Percentiles rank a stretch among this genome's conserved stretches.
Conservation (phyloP, 768 basidiomycete genomes). For the Trametes cubensis region DNA sequence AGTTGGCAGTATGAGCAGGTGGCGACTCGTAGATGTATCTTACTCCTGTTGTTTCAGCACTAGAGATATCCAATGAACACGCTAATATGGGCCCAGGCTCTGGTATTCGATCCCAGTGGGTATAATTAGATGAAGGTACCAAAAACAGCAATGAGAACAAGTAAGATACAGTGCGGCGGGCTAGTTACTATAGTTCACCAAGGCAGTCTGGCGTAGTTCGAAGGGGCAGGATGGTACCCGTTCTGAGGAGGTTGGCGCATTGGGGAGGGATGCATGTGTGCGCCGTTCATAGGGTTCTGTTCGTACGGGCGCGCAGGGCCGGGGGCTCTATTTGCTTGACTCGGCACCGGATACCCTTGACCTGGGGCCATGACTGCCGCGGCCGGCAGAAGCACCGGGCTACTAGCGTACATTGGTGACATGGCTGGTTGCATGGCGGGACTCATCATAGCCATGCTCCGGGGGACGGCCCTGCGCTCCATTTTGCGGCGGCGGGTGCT, state of each 20-base stretch:
- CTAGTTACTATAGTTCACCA: slow-evolving; percentile 45
- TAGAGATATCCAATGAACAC: slow-evolving; percentile 18
- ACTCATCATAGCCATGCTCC: slow-evolving; percentile 61
- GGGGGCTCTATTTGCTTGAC: slow-evolving; percentile 40
- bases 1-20: slow-evolving; percentile 48
- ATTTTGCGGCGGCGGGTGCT: slow-evolving; percentile 44
- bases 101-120: slow-evolving; percentile 17
- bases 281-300: slow-evolving; percentile 10
- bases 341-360: slow-evolving; percentile 36
- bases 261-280: slow-evolving; percentile 35
- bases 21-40: slow-evolving; percentile 12
- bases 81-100: slow-evolving; percentile 3
- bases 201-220: slow-evolving; percentile 46
- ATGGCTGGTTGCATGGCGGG: slow-evolving; percentile 68
- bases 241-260: slow-evolving; percentile 30
- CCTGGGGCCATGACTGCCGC: slow-evolving; percentile 37
- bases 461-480: slow-evolving; percentile 35
- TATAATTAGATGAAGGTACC: slow-evolving; percentile 25
- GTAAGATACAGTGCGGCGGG: slow-evolving; percentile 16
- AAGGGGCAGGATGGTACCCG: slow-evolving; percentile 46
- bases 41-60: slow-evolving; percentile 13
- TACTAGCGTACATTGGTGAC: slow-evolving; percentile 61
- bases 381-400: slow-evolving; percentile 68
- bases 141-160: slow-evolving; percentile 24
- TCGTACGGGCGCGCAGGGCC: slow-evolving; percentile 34